Percentiles rank a stretch among this genome's conserved stretches.
These are phyloP conservation scores for Acanthamoeba triangularis DNA, from an alignment of 208 protist genomes.

Conservation along the genomic window DNA sequence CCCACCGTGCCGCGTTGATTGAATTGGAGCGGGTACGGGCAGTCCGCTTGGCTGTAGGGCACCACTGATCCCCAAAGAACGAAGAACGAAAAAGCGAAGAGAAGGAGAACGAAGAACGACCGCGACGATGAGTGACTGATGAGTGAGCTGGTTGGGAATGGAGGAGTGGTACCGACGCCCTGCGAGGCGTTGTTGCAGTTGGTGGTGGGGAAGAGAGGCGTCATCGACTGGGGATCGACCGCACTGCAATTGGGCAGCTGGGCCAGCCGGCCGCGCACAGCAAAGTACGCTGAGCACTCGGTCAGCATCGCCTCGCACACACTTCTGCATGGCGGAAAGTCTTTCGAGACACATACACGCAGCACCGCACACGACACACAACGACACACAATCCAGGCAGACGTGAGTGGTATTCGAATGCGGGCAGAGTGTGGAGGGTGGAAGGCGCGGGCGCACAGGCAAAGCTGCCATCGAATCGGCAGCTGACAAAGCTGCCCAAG, in stretches of 20 bases:
- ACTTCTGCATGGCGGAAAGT: not conserved
- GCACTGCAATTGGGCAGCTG: not conserved
- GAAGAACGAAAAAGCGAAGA: not conserved
- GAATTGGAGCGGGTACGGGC: constrained; percentile 52
- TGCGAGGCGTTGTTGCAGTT: constrained; percentile 13
- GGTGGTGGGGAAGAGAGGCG: not conserved
- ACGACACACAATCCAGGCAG: too few relatives aligned
- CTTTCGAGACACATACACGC: not conserved
- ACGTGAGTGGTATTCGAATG: too few relatives aligned
- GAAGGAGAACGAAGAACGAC: not conserved
- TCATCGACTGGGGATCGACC: not conserved
- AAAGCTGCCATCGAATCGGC: not conserved
- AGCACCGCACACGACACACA: not conserved
- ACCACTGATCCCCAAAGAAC: not conserved
- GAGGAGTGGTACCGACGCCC: not conserved
- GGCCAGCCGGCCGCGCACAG: not conserved
- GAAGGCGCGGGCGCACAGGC: not conserved
- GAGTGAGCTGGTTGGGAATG: not conserved
- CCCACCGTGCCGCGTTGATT: not conserved
- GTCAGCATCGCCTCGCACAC: not conserved
- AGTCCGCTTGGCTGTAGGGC: constrained; percentile 21
- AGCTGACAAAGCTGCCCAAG: constrained; percentile 14
- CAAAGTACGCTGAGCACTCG: not conserved
- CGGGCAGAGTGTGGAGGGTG: not conserved
- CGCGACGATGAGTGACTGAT: not conserved